Evolutionary conservation across 192 early-diverging fungal species (phyloP).

Genomic region (Coemansia sp.): DNA sequence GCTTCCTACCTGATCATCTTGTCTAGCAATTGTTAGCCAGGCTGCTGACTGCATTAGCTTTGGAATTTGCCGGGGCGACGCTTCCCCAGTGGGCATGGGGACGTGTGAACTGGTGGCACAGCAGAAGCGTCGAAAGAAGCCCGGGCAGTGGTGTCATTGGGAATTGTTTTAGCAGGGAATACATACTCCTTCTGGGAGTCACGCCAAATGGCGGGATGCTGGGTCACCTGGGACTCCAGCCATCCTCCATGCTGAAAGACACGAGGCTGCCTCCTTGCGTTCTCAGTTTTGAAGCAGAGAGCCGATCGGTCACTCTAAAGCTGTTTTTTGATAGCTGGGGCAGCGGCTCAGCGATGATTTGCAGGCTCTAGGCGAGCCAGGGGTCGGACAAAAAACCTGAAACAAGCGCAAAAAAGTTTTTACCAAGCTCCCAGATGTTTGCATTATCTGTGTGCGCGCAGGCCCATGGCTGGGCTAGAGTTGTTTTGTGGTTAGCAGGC

Average conservation of each 20-base stretch:
- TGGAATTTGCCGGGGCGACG: background rate
- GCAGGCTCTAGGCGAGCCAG: background rate
- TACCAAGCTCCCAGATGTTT: too few relatives aligned
- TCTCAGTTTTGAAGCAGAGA: background rate
- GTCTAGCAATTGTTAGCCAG: background rate
- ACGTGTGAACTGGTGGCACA: background rate
- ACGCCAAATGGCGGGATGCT: background rate
- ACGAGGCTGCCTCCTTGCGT: too few relatives aligned
- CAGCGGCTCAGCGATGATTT: background rate
- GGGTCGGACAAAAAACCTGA: too few relatives aligned
- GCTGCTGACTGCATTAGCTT: background rate
- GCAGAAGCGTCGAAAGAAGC: background rate
- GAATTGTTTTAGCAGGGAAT: background rate
- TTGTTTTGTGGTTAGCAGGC: too few relatives aligned
- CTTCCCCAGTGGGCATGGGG: background rate
- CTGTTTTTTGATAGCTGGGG: too few relatives aligned
- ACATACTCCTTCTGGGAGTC: background rate
- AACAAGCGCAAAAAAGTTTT: too few relatives aligned
- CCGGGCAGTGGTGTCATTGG: too few relatives aligned
- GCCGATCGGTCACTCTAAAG: background rate
- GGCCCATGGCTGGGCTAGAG: too few relatives aligned
- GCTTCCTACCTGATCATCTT: background rate
- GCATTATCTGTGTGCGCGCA: too few relatives aligned
- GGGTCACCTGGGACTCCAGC: background rate
- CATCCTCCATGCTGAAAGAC: background rate